Percentiles rank a stretch among this genome's conserved stretches.
Conservation (phyloP, 2,329 filamentous ascomycete species). For the Juglanconis oblonga region DNA sequence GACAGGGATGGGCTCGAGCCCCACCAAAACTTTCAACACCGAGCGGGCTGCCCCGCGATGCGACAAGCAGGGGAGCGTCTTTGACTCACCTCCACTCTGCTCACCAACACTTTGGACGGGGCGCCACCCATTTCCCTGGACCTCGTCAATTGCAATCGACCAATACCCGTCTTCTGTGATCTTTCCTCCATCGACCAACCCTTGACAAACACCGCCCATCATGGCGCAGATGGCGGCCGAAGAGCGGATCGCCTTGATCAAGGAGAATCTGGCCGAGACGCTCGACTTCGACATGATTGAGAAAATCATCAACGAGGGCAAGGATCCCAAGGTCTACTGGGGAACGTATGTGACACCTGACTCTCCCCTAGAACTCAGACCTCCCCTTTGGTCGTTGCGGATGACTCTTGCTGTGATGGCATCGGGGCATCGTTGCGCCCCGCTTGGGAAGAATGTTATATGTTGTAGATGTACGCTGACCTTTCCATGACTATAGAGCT, state of each 20-base stretch:
- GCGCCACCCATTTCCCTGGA: no score
- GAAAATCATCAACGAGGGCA: slow-evolving; percentile 65
- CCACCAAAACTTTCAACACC: no score
- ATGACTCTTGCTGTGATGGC: background rate
- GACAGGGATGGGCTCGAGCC: no score
- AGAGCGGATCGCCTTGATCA: slow-evolving; percentile 71
- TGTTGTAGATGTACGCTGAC: background rate
- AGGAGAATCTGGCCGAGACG: slow-evolving; percentile 75
- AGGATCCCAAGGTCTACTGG: slow-evolving; percentile 81
- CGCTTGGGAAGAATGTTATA: background rate
- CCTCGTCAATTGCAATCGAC: background rate
- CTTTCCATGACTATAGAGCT: slow-evolving; percentile 49
- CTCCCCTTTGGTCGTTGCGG: background rate
- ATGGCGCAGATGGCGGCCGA: slow-evolving; percentile 49
- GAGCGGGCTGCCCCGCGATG: no score
- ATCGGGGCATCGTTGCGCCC: background rate
- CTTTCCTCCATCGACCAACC: background rate
- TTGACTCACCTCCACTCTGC: background rate
- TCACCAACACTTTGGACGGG: no score
- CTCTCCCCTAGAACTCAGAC: background rate
- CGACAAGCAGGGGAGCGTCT: background rate
- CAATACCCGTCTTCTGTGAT: background rate
- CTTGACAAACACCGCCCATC: slow-evolving; percentile 33
- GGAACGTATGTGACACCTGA: slow-evolving; percentile 39
- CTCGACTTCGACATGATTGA: slow-evolving; percentile 83